A percentile compares a stretch with the other conserved stretches of the same genome.
Conservation (phyloP, 1,284 basidiomycete species). For the Leccinum ambiguum region DNA sequence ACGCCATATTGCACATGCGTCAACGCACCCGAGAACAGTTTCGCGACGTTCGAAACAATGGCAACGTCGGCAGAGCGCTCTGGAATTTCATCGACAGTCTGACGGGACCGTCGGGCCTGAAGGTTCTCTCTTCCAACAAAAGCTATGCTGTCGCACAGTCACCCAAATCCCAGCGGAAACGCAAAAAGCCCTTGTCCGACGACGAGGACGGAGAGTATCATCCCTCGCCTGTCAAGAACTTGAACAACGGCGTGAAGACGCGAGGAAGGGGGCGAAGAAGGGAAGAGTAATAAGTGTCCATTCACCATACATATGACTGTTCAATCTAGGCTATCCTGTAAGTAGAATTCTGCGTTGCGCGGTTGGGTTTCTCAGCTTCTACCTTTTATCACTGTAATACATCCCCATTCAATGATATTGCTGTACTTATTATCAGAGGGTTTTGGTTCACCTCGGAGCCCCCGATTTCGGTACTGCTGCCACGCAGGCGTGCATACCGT, state of each 20-base stretch:
- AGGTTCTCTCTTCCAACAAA: conserved; percentile 22
- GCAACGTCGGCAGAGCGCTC: conserved; percentile 47
- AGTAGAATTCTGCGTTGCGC: neutral
- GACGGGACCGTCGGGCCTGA: conserved; percentile 35
- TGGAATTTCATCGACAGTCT: conserved; percentile 54
- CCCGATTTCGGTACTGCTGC: neutral
- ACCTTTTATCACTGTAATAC: conserved; percentile 1
- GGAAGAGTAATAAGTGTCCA: conserved; percentile 9
- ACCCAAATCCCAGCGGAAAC: conserved; percentile 33
- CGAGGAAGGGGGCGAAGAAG: conserved; percentile 33
- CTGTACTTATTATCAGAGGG: neutral
- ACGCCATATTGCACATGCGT: conserved; percentile 54
- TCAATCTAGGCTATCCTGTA: neutral
- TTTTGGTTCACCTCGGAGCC: neutral
- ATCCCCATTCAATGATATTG: neutral
- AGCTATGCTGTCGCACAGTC: conserved; percentile 1
- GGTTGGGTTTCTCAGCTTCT: conserved; percentile 4
- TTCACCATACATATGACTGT: neutral
- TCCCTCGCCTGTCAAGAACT: conserved; percentile 38
- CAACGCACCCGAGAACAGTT: conserved; percentile 49
- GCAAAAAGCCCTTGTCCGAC: conserved; percentile 32
- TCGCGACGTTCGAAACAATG: conserved; percentile 61
- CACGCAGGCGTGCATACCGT: neutral
- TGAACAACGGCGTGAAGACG: conserved; percentile 37
- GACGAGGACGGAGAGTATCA: conserved; percentile 50